Conservation (phyloP, 116 monocot genomes). For the Papilionanthe hybrid region DNA sequence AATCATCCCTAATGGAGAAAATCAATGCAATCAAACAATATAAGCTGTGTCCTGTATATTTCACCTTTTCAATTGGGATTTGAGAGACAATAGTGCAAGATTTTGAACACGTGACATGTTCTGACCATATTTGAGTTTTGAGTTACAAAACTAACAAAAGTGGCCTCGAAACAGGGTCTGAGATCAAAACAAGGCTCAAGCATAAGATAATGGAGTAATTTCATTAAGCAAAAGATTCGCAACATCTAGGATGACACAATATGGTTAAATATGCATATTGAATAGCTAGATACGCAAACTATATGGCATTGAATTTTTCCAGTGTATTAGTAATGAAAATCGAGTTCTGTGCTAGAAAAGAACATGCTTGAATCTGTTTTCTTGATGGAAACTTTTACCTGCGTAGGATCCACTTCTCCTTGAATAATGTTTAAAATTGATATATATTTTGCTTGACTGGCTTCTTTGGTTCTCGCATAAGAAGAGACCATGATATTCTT, state of each 20-base stretch:
- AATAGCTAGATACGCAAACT: not conserved
- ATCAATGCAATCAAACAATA: not conserved
- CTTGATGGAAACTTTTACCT: constrained; percentile 43
- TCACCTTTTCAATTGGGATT: not conserved
- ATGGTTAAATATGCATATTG: not conserved
- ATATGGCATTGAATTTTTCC: not conserved
- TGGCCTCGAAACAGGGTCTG: not conserved
- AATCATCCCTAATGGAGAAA: not conserved
- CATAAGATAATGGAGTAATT: not conserved
- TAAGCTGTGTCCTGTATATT: not conserved
- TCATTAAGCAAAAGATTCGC: not conserved
- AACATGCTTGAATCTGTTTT: not conserved
- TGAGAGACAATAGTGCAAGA: not conserved
- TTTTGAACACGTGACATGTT: not conserved
- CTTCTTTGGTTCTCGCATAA: constrained; percentile 98
- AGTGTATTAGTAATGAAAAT: no score
- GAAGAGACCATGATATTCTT: constrained; percentile 99
- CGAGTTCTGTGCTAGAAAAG: not conserved
- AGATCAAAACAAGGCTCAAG: constrained; percentile 3
- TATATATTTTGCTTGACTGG: constrained; percentile 97
- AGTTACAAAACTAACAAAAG: not conserved
- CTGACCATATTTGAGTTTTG: not conserved
- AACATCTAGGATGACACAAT: not conserved
- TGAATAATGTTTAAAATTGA: constrained; percentile 98
- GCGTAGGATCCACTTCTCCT: constrained; percentile 98